phyloP scores from a whole-genome alignment of 257 asterid genomes.

The Fraxinus americana region DNA sequence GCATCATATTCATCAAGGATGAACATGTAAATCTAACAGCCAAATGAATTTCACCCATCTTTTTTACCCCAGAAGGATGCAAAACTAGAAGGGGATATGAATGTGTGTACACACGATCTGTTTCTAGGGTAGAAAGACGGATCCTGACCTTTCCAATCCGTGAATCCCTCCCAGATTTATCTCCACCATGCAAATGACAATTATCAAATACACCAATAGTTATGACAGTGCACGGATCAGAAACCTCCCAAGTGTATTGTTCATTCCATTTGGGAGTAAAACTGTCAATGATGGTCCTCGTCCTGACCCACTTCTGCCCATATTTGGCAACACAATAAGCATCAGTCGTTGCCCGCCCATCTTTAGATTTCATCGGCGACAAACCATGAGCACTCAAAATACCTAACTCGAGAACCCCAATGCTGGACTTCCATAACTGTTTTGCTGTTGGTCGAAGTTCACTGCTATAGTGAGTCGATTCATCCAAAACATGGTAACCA shows the following conservation, averaged over 20 bases:
- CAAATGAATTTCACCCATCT: conserved; percentile 80
- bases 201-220: conserved; percentile 76
- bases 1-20: conserved; percentile 65
- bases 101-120: conserved; percentile 68
- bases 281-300: conserved; percentile 69
- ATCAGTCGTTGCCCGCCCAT: conserved; percentile 60
- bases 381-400: conserved; percentile 58
- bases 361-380: conserved; percentile 66
- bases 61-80: conserved; percentile 69
- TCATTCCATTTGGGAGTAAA: conserved; percentile 77
- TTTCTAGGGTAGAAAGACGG: conserved; percentile 73
- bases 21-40: conserved; percentile 73
- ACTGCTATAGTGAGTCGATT: conserved; percentile 72
- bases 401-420: conserved; percentile 78
- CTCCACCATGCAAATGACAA: conserved; percentile 62
- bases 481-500: conserved; percentile 79
- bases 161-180: conserved; percentile 59
- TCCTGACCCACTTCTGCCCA: conserved; percentile 69
- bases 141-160: conserved; percentile 75
- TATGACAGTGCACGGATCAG: conserved; percentile 71
- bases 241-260: conserved; percentile 84
- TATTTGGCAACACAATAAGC: conserved; percentile 81
- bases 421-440: conserved; percentile 67
- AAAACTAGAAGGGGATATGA: conserved; percentile 68
- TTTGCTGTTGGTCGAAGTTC: conserved; percentile 77